These are phyloP conservation scores for Tetrahymena thermophila DNA, from an alignment of 73 alveolate genomes.

Conservation along the genomic window DNA sequence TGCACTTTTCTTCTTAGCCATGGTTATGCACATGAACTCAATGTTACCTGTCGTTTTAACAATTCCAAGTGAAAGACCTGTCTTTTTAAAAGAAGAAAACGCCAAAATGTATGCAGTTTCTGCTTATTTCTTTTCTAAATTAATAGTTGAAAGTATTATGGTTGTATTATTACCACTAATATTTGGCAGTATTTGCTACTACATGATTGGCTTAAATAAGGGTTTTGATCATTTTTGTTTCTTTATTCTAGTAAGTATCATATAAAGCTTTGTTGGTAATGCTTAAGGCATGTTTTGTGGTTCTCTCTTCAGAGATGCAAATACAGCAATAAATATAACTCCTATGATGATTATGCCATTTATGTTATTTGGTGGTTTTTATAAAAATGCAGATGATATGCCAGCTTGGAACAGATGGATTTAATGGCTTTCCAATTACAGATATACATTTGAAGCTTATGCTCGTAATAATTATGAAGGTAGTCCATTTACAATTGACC, in stretches of 20 bases:
- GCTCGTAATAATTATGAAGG: constrained; percentile 30
- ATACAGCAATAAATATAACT: background rate
- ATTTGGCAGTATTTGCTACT: constrained; percentile 12
- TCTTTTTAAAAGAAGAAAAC: constrained; percentile 35
- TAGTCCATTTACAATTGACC: background rate
- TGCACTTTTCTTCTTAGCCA: constrained; percentile 7
- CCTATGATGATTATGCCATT: constrained; percentile 4
- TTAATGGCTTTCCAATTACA: background rate
- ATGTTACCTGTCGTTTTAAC: constrained; percentile 22
- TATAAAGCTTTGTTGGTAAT: background rate
- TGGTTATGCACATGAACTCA: constrained; percentile 21
- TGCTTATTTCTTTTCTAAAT: constrained; percentile 30
- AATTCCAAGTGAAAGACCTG: constrained; percentile 39
- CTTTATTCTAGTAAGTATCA: background rate
- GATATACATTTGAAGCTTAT: constrained; percentile 2
- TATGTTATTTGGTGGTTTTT: constrained; percentile 19
- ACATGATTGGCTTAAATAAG: constrained; percentile 28
- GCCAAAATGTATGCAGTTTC: constrained; percentile 26
- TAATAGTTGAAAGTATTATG: constrained; percentile 25
- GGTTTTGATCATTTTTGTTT: background rate
- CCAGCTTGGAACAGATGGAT: constrained; percentile 6
- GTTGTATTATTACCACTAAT: constrained; percentile 10
- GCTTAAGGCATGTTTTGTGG: constrained; percentile 7
- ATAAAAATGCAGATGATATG: background rate
- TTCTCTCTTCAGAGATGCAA: background rate